Evolutionary conservation across 257 asterid genomes (phyloP), one percentile per base, ranked within the genome.

Genomic region (Cruciata laevipes): DNA sequence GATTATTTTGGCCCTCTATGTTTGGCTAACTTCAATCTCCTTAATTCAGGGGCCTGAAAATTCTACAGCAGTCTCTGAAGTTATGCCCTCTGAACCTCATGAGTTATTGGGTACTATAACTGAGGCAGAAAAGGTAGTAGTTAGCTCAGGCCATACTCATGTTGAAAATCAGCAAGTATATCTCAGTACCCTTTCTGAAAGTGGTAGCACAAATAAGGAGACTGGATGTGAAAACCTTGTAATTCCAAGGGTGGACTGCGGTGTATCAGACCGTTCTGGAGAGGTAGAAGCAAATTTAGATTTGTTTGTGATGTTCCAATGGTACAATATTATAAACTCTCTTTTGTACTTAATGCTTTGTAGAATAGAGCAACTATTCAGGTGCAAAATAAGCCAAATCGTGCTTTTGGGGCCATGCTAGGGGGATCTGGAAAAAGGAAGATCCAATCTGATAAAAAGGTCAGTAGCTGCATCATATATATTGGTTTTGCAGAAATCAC

Each of bases 361-460:
- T 65, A 87, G 95, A 81, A 73, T 71, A 87, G 83, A 81, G 96
- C 83, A 65, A 83, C 87, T 47, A 88, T 88, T 79, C 90, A 85
- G 82, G 77, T 76, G 69, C 70, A 83, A 53, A 85, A 86, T 87
- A 94, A 90, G 80, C 97, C 97, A 58, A 85, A 73, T 76, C 87
- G 91, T 73, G 87, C 90, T 72, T 85, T 90, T 77, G 96, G 97
- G 80, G 87, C 93, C 49, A 53, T 90, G 81, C 80, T 94, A 25
- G 96, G 96, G 61, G 77, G 79, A 71, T 72, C 96, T 30, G 80
- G 85, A 11, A 90, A 94, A 79, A 82, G 95, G 79, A 94, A 87
- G 85, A 79, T 81, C 78, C 82, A 78, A 65, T 73, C 95, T 59
- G 89, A 83, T 60, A 85, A 65, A 76, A 76, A 63, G 62, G 98